Percentiles rank a stretch among this genome's conserved stretches.
These are phyloP conservation scores for Carpinus viminea DNA, from an alignment of 306 rosid species.

Conservation along the genomic window DNA sequence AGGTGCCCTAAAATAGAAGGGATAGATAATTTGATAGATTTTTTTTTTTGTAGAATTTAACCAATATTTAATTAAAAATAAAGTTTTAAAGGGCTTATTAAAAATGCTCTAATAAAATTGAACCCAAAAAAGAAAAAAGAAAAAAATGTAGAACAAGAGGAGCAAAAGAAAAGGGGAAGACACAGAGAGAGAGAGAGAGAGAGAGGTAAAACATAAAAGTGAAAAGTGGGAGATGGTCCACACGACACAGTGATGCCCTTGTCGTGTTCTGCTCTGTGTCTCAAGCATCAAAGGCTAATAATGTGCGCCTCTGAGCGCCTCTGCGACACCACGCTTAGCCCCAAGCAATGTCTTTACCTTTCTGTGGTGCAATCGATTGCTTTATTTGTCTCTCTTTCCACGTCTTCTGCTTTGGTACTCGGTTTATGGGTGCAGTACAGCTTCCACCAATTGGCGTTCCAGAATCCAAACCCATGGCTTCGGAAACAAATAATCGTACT, in stretches of 20 bases:
- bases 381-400: conserved; percentile 40
- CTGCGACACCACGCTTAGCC: conserved; percentile 47
- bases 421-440: too few species aligned
- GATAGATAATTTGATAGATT: too few species aligned
- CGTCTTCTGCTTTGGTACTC: conserved; percentile 19
- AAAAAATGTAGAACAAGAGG: too few species aligned
- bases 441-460: too few species aligned
- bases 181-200: not conserved
- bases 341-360: conserved; percentile 36
- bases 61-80: too few species aligned
- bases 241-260: conserved; percentile 33
- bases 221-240: conserved; percentile 26
- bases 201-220: conserved; percentile 21
- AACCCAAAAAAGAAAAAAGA: too few species aligned
- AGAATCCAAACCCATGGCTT: too few species aligned
- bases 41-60: too few species aligned
- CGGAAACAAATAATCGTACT: too few species aligned
- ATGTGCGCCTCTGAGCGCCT: conserved; percentile 22
- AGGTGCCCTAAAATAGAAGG: too few species aligned
- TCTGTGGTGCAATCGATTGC: conserved; percentile 49
- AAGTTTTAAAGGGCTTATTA: too few species aligned
- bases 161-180: not conserved
- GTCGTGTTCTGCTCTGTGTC: conserved; percentile 27
- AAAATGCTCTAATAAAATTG: too few species aligned
- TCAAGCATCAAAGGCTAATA: conserved; percentile 1